These are phyloP conservation scores for Cladorrhinum sp. DNA, from an alignment of 2,329 filamentous ascomycete genomes.

Conservation along the genomic window DNA sequence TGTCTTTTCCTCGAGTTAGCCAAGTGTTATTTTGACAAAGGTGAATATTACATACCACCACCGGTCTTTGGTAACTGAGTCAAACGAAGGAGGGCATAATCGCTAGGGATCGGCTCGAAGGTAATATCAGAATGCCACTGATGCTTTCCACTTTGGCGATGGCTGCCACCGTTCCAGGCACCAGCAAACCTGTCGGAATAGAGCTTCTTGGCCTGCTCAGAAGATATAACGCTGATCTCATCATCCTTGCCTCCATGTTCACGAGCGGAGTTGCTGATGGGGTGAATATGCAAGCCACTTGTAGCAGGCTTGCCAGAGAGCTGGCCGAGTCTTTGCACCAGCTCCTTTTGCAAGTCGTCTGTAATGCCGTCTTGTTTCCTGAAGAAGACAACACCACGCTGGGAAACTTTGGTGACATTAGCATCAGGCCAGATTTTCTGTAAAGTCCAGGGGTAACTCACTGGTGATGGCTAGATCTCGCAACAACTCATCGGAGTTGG, in stretches of 20 bases:
- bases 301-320: conserved; percentile 55
- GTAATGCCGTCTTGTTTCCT: conserved; percentile 59
- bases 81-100: conserved; percentile 59
- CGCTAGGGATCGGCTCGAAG: conserved; percentile 61
- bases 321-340: conserved; percentile 59
- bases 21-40: neutral
- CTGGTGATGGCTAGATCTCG: conserved; percentile 58
- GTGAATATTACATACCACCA: conserved; percentile 42
- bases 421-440: neutral
- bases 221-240: conserved; percentile 64
- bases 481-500: conserved; percentile 54
- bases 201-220: conserved; percentile 50
- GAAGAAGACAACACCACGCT: conserved; percentile 69
- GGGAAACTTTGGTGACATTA: conserved; percentile 50
- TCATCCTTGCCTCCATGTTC: conserved; percentile 55
- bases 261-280: conserved; percentile 51
- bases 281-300: conserved; percentile 60
- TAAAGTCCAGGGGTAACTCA: neutral
- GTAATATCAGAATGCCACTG: conserved; percentile 64
- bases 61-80: conserved; percentile 53
- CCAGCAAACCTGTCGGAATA: conserved; percentile 42
- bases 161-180: conserved; percentile 34
- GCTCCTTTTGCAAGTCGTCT: conserved; percentile 63
- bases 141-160: conserved; percentile 45
- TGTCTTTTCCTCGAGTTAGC: conserved; percentile 39